A percentile compares a stretch with the other conserved stretches of the same genome.
These are phyloP conservation scores for Westerdykella ornata DNA, from an alignment of 2,329 filamentous ascomycete genomes.

Conservation along the genomic window DNA sequence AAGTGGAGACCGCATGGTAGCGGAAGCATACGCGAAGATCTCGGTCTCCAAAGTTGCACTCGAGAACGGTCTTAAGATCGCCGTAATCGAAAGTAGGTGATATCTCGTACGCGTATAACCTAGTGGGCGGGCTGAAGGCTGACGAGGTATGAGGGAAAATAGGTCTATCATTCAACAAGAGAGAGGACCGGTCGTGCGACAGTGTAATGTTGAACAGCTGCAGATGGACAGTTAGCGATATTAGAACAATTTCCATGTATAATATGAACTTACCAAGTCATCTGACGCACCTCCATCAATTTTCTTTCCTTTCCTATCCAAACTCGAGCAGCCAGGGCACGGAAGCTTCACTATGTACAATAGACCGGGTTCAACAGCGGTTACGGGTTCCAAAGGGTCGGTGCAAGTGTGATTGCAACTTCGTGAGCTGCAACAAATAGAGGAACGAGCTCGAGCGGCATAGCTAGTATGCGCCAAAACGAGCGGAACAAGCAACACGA, in stretches of 20 bases:
- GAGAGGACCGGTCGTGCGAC: conserved; percentile 20
- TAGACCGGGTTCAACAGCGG: conserved; percentile 16
- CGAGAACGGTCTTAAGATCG: conserved; percentile 20
- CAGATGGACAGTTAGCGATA: background rate
- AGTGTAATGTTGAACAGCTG: conserved; percentile 31
- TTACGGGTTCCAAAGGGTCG: conserved; percentile 19
- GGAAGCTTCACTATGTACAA: too few relatives aligned
- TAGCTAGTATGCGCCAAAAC: conserved; percentile 7
- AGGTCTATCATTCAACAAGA: conserved; percentile 21
- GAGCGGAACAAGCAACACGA: conserved; percentile 6
- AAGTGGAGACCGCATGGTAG: background rate
- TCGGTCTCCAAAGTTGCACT: conserved; percentile 10
- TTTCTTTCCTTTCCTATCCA: too few relatives aligned
- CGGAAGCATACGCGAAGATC: conserved; percentile 9
- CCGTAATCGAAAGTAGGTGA: conserved; percentile 17
- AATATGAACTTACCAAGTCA: too few relatives aligned
- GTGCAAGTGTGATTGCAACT: conserved; percentile 8
- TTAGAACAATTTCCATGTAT: too few relatives aligned
- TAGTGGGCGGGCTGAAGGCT: conserved; percentile 14
- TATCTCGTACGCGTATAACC: conserved; percentile 15
- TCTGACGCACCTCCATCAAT: too few relatives aligned
- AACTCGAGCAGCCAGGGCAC: too few relatives aligned
- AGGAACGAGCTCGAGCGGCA: conserved; percentile 5
- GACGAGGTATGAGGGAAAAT: conserved; percentile 22
- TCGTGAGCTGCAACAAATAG: too few relatives aligned